Percentiles rank a stretch among this genome's conserved stretches.
Evolutionary conservation across 108 stramenopile genomes (phyloP).

Genomic region (Nitzschia inconspicua): DNA sequence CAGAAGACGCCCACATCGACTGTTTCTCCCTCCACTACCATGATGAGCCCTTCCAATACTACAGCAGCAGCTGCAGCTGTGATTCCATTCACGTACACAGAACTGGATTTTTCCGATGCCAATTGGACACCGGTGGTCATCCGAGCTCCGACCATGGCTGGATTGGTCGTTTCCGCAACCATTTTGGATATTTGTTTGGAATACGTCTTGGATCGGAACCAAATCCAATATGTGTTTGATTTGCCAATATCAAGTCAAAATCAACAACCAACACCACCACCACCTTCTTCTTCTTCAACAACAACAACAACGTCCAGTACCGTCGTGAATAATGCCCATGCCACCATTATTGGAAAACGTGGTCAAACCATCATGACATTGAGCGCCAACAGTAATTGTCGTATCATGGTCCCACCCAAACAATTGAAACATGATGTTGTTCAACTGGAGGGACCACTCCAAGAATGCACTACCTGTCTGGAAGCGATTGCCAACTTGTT

Average conservation of each 20-base stretch:
- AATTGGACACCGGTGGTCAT: conserved; percentile 73
- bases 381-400: conserved; percentile 43
- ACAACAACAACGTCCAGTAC: too few species aligned
- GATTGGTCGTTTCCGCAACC: conserved; percentile 36
- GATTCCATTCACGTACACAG: conserved; percentile 37
- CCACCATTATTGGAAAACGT: conserved; percentile 57
- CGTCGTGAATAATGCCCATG: conserved; percentile 39
- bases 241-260: conserved; percentile 50
- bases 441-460: conserved; percentile 46
- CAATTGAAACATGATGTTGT: conserved; percentile 41
- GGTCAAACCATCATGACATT: conserved; percentile 49
- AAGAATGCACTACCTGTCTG: conserved; percentile 30
- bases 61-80: neutral
- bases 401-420: conserved; percentile 78
- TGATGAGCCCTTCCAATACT: too few species aligned
- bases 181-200: conserved; percentile 6
- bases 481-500: conserved; percentile 6
- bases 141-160: conserved; percentile 55
- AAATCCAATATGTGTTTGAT: conserved; percentile 31
- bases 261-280: too few species aligned
- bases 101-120: conserved; percentile 41
- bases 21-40: too few species aligned
- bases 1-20: too few species aligned
- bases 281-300: too few species aligned
- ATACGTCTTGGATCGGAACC: conserved; percentile 15